Conservation (phyloP, 23 red algal genomes). For the Agarophyton chilense region DNA sequence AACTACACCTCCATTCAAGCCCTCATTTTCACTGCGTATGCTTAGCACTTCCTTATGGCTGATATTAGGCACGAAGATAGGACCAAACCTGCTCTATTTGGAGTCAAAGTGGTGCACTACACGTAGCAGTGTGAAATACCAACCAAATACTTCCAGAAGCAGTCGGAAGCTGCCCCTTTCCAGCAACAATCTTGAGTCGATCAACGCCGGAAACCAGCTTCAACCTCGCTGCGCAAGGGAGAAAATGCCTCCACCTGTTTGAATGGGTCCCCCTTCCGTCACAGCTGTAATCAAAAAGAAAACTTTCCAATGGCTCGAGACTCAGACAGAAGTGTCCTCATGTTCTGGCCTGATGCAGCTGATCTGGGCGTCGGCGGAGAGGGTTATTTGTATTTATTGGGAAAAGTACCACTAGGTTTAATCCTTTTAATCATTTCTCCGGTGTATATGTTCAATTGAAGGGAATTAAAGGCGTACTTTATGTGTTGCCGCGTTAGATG, state of each 20-base stretch:
- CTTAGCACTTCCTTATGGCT: too few relatives aligned
- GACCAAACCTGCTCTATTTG: too few relatives aligned
- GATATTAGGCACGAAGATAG: too few relatives aligned
- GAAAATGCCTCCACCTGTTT: neutral
- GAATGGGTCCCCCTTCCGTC: neutral
- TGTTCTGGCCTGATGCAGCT: slow-evolving; percentile 89
- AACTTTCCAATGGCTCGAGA: slow-evolving; percentile 50
- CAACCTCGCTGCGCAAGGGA: too few relatives aligned
- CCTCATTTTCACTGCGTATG: too few relatives aligned
- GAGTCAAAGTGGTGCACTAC: too few relatives aligned
- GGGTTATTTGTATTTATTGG: slow-evolving; percentile 80
- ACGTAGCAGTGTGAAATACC: too few relatives aligned
- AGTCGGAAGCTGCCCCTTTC: too few relatives aligned
- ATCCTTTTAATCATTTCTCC: slow-evolving; percentile 3
- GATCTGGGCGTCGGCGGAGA: slow-evolving; percentile 76
- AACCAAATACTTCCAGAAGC: too few relatives aligned
- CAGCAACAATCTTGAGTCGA: too few relatives aligned
- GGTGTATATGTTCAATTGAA: slow-evolving; percentile 71
- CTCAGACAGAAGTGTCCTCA: slow-evolving; percentile 49
- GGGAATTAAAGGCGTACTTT: slow-evolving; percentile 78
- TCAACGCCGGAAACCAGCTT: too few relatives aligned
- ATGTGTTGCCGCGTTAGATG: slow-evolving; percentile 74
- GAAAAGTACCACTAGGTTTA: slow-evolving; percentile 61
- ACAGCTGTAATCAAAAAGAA: neutral
- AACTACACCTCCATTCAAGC: too few relatives aligned